Percentiles rank a stretch among this genome's conserved stretches.
These are phyloP conservation scores for Spizellomyces punctatus DNA, from an alignment of 192 early-diverging fungal species.

Conservation along the genomic window DNA sequence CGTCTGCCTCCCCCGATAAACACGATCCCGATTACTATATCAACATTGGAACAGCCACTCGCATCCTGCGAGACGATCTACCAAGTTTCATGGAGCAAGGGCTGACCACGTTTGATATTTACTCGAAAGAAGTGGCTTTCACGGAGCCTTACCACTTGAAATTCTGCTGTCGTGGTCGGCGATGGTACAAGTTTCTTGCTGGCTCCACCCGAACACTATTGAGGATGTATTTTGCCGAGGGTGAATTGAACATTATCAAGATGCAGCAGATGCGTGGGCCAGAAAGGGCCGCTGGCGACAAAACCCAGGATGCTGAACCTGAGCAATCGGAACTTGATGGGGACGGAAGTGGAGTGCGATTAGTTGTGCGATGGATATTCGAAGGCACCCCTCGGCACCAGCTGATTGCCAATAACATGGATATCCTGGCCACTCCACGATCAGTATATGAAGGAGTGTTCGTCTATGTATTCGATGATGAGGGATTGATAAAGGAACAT, in stretches of 20 bases:
- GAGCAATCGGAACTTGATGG: not conserved
- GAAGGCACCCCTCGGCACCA: slow-evolving; percentile 44
- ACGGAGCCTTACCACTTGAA: slow-evolving; percentile 21
- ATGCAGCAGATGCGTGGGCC: slow-evolving; percentile 17
- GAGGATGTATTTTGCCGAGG: slow-evolving; percentile 10
- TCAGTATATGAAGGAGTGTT: slow-evolving; percentile 47
- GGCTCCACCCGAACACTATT: not conserved
- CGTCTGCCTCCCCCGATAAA: not conserved
- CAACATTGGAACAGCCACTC: slow-evolving; percentile 31
- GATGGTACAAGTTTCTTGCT: slow-evolving; percentile 17
- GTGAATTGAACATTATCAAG: slow-evolving; percentile 7
- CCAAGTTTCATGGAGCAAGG: slow-evolving; percentile 23
- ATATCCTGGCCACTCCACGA: slow-evolving; percentile 18
- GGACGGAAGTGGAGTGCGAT: slow-evolving; percentile 16
- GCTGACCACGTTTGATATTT: slow-evolving; percentile 15
- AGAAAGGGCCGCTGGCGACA: not conserved
- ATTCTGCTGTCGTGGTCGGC: slow-evolving; percentile 5
- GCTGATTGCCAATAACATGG: slow-evolving; percentile 8
- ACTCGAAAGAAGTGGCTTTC: slow-evolving; percentile 23
- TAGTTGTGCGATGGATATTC: slow-evolving; percentile 46
- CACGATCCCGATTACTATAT: slow-evolving; percentile 14
- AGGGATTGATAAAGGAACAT: slow-evolving; percentile 38
- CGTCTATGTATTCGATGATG: slow-evolving; percentile 40
- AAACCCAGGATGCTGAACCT: not conserved
- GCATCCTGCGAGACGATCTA: slow-evolving; percentile 27